Base-by-base conservation (phyloP, 176 grass and related monocot species). In the Rhipidocladum racemiflorum region DNA sequence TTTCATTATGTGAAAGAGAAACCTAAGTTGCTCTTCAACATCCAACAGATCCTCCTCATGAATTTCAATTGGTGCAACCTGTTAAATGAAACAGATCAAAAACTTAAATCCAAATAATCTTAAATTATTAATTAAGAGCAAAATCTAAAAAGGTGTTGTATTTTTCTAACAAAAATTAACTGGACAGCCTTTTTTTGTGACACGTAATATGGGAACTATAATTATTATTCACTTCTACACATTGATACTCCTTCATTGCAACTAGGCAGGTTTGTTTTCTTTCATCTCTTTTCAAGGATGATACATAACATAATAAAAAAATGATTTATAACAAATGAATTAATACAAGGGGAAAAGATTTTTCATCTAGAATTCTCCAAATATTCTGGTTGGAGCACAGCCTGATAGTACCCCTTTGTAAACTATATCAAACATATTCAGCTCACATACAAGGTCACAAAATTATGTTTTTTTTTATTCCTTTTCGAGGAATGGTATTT, bases 1-100 rank as follows among this genome's bases (percentile, higher is more conserved):
- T 94, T 94, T 89, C 84, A 97, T 42, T 66, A 25, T 82, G 85
- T 97, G 88, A 65, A 89, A 72, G 82, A 97, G 61, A 92, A 91
- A 94, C 36, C 84, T 88, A 66, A 97, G 79, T 86, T 97, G 95
- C 44, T 88, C 90, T 89, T 97, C 95, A 63, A 90, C 95, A 91
- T 97, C 95, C 61, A 90, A 81, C 64, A 94, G 65, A 91, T 87
- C 85, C 84, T 97, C 95, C 77, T 89, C 73, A 43, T 97, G 95
- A 85, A 94, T 92, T 91, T 97, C 95, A 42, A 94, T 92, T 82
- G 95, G 95, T 84, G 92, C 85, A 88, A 97, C 88, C 95, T 97
- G 90, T 74, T 82, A 81, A 55, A 77, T 62, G 1, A 84, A 54
- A 74, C 21, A 10, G 23, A 79, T 82, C 51, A 81, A 40, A 44